Evolutionary conservation across 2,329 filamentous ascomycete species (phyloP).

Genomic region (Cordyceps fumosorosea): DNA sequence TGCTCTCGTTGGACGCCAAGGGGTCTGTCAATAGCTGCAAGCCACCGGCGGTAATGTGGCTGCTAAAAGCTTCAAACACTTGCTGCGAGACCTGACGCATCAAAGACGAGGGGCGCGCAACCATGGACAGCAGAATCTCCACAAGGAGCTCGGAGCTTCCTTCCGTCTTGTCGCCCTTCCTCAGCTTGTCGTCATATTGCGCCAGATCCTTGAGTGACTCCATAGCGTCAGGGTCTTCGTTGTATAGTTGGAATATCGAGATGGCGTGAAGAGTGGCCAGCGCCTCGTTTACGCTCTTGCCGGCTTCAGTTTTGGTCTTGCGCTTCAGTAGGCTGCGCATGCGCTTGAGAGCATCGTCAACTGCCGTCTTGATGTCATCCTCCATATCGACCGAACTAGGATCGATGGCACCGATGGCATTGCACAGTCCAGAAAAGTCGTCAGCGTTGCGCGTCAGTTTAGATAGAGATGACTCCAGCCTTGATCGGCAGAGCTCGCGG

Average conservation of each 20-base stretch:
- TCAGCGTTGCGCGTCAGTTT: constrained; percentile 49
- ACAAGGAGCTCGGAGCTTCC: constrained; percentile 67
- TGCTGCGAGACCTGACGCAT: constrained; percentile 82
- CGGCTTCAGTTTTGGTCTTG: constrained; percentile 28
- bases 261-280: constrained; percentile 78
- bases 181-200: constrained; percentile 62
- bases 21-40: constrained; percentile 62
- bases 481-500: constrained; percentile 46
- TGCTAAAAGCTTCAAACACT: constrained; percentile 77
- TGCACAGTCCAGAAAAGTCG: constrained; percentile 47
- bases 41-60: constrained; percentile 65
- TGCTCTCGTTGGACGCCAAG: constrained; percentile 70
- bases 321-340: constrained; percentile 47
- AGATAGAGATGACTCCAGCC: constrained; percentile 52
- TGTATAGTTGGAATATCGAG: constrained; percentile 82
- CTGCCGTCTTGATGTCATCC: constrained; percentile 46
- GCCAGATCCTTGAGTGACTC: constrained; percentile 77
- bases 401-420: constrained; percentile 48
- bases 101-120: constrained; percentile 76
- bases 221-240: constrained; percentile 79
- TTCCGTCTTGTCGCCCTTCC: constrained; percentile 45
- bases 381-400: constrained; percentile 47
- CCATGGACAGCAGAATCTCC: constrained; percentile 84
- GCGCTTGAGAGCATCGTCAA: constrained; percentile 44
- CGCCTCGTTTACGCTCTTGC: constrained; percentile 46